Percentiles rank a stretch among this genome's conserved stretches.
These are phyloP conservation scores for Geosmithia morbida DNA, from an alignment of 2,329 filamentous ascomycete species.

Conservation along the genomic window DNA sequence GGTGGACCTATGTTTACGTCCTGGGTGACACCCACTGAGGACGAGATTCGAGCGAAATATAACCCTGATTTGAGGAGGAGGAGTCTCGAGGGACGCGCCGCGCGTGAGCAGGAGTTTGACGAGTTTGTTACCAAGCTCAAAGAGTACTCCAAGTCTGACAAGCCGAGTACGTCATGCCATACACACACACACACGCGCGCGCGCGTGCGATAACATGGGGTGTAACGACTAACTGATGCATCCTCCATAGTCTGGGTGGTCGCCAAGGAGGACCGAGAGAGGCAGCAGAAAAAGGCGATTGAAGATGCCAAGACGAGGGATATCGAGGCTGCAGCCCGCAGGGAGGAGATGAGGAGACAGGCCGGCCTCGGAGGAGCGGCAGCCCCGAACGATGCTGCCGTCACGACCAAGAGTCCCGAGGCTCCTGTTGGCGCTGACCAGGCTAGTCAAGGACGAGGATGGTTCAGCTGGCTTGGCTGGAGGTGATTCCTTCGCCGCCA, in stretches of 20 bases:
- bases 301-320: constrained; percentile 19
- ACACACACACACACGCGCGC: background rate
- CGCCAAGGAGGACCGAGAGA: constrained; percentile 31
- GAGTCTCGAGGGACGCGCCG: constrained; percentile 64
- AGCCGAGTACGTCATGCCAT: constrained; percentile 59
- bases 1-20: constrained; percentile 77
- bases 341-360: constrained; percentile 34
- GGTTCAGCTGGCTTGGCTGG: constrained; percentile 2
- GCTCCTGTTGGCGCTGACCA: background rate
- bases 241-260: constrained; percentile 31
- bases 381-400: background rate
- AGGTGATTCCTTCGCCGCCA: background rate
- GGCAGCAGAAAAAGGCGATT: constrained; percentile 20
- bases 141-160: constrained; percentile 80
- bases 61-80: constrained; percentile 88
- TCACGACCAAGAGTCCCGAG: background rate
- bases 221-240: constrained; percentile 4
- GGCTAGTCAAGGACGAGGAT: background rate
- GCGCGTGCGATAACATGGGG: background rate
- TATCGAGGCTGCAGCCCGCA: constrained; percentile 25
- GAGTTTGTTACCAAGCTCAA: constrained; percentile 75
- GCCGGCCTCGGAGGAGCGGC: constrained; percentile 19
- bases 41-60: constrained; percentile 84
- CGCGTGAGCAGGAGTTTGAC: constrained; percentile 75
- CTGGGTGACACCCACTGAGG: constrained; percentile 71